phyloP scores from a whole-genome alignment of 78 protist species.

The Salpingoeca rosetta region DNA sequence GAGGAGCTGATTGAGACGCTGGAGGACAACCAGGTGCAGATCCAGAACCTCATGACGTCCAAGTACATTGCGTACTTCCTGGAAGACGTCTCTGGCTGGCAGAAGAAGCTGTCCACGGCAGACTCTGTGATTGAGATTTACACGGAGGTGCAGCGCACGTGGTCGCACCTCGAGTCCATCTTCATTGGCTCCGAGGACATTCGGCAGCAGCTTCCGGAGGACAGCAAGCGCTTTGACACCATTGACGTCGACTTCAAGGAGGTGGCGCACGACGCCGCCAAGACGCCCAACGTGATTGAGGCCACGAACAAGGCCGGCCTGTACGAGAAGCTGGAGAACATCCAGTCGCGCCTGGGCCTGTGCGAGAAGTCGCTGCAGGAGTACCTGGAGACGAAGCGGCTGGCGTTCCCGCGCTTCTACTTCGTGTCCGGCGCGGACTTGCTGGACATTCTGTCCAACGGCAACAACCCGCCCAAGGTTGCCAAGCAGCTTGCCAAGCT shows the following conservation, averaged over 20 bases:
- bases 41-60: conserved; percentile 28
- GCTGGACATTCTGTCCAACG: conserved; percentile 79
- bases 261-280: conserved; percentile 33
- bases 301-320: conserved; percentile 35
- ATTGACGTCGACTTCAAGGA: conserved; percentile 53
- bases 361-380: conserved; percentile 73
- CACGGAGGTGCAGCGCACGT: conserved; percentile 70
- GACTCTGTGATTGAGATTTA: conserved; percentile 55
- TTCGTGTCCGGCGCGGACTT: conserved; percentile 66
- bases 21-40: conserved; percentile 32
- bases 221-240: conserved; percentile 63
- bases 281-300: conserved; percentile 33
- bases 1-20: conserved; percentile 47
- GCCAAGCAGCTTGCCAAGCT: conserved; percentile 65
- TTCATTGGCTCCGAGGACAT: conserved; percentile 79
- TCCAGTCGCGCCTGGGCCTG: conserved; percentile 20
- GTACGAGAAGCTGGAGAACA: conserved; percentile 1
- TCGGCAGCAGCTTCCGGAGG: conserved; percentile 80
- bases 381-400: conserved; percentile 78
- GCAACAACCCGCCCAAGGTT: conserved; percentile 55
- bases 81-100: conserved; percentile 57
- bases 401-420: conserved; percentile 85
- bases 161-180: conserved; percentile 69
- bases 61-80: conserved; percentile 35
- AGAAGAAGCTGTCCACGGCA: conserved; percentile 38